These are phyloP conservation scores for Picea glauca DNA, from an alignment of 75 land plant species.

Conservation along the genomic window DNA sequence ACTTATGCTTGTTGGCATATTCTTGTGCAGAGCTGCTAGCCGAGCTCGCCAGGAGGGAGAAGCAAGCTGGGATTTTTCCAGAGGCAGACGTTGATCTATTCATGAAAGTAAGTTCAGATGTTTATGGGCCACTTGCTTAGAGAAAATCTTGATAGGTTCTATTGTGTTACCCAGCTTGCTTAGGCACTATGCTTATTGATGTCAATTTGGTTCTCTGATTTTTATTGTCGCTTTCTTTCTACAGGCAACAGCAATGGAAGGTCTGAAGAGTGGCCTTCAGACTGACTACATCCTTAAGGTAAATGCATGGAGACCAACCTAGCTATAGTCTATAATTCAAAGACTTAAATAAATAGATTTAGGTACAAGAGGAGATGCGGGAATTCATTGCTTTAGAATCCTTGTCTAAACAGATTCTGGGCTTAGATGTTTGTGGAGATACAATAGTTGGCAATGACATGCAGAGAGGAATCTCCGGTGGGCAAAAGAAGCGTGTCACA, in stretches of 20 bases:
- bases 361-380: background rate
- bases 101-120: conserved; percentile 69
- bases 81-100: conserved; percentile 89
- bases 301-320: conserved; percentile 4
- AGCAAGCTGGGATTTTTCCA: conserved; percentile 75
- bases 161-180: background rate
- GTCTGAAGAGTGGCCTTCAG: conserved; percentile 49
- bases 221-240: background rate
- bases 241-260: conserved; percentile 68
- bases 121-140: background rate
- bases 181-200: conserved; percentile 1
- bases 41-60: conserved; percentile 87
- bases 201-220: background rate
- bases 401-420: conserved; percentile 43
- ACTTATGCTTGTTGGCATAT: background rate
- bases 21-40: conserved; percentile 53
- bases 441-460: conserved; percentile 66
- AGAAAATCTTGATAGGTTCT: background rate
- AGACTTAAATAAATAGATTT: background rate
- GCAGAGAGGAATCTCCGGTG: conserved; percentile 69
- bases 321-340: background rate
- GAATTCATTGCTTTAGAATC: background rate
- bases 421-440: conserved; percentile 69
- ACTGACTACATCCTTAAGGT: conserved; percentile 75
- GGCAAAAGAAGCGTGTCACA: conserved; percentile 71